Base-by-base conservation (phyloP, 2,329 filamentous ascomycete species). In the Xylaria sp. region DNA sequence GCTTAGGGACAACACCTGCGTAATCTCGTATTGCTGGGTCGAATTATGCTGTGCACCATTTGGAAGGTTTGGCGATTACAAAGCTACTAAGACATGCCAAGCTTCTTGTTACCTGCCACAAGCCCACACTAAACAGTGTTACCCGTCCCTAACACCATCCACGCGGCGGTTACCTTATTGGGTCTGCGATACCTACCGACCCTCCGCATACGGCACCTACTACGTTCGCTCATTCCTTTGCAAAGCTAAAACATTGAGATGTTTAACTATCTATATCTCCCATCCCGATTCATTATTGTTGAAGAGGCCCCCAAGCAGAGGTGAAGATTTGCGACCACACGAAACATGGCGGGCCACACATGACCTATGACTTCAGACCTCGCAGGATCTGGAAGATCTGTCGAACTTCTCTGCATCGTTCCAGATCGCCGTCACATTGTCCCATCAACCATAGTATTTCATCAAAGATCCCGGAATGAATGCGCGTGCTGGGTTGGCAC, bases 361-460 rank as follows among this genome's bases (percentile, higher is more conserved):
- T 71, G 64, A 65, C 63, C 62, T 53, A 53, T 62, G 51, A 50
- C 54, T 62, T 53, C 55, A 48, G 45, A 55, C 65, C 62, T 54
- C 58, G 48, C 39, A 48, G 61, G 62, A 68, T 64, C 65, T 65
- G 68, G 69, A 70, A 70, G 65, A 59, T 71, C 67, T 64, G 61
- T 69, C 64, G 69, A 70, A 36, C 64, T 69, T 71, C 67, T 70
- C 19, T 71, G 69, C 67, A 70, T 71, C 50, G 57, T 71, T 71
- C 69, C 67, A 71, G 69, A 71, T 71, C 69, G 62, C 69, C 69
- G 60, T 70, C 64, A 66, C 68, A 70, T 65, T 65, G 58, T 39
- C 59, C 59, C 59, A 63, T 68, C 64, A 65, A 65, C 50, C 64
- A 69, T 54, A 11, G 32, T 36, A 36, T 47, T 55, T 59, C 61